Base-by-base conservation (phyloP, 352 stramenopile species). In the Phytophthora tubulina region DNA sequence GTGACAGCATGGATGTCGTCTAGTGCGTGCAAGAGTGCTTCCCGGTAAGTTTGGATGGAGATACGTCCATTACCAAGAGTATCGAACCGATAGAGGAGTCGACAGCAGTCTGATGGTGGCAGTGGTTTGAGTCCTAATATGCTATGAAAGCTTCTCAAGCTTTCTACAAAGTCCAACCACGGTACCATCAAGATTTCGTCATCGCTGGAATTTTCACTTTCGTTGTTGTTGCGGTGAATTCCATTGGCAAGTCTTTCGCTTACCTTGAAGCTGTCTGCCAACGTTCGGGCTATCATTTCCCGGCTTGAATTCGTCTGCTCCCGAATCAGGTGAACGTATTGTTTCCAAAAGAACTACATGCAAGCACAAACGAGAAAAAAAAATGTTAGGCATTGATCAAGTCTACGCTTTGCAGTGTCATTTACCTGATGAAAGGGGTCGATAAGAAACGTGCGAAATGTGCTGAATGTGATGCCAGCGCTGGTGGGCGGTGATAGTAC, bases 11-110 rank as follows among this genome's bases (percentile, higher is more conserved):
- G 42, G 9, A 77, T 70, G 2, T 70, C 54, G 6, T 60, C 62
- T 17, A 81, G 14, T 4, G 63, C 17, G 14, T 53, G 27, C 5
- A 78, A 41, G 3, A 82, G 11, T 7, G 39, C 27, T 7, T 63
- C 49, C 4, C 67, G 33, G 45, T 81, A 86, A 2, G 48, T 41
- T 7, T 45, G 46, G 3, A 32, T 48, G 4, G 67, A 57, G 30
- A 86, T 76, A n/a, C 41, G n/a, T 10, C 79, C 79, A 31, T 52
- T 54, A 21, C 77, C 76, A 3, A 5, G 17, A 7, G 46, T 30
- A 32, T 86, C 79, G 31, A 86, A 86, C 30, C 77, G 79, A 67
- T 86, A 85, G 7, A 86, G 52, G 3, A 86, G 49, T 27, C 77
- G 75, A 17, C 77, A 85, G 44, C 63, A 79, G n/a, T 82, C 57